Conservation (phyloP, 805 yeast genomes). For the Lipomyces starkeyi region DNA sequence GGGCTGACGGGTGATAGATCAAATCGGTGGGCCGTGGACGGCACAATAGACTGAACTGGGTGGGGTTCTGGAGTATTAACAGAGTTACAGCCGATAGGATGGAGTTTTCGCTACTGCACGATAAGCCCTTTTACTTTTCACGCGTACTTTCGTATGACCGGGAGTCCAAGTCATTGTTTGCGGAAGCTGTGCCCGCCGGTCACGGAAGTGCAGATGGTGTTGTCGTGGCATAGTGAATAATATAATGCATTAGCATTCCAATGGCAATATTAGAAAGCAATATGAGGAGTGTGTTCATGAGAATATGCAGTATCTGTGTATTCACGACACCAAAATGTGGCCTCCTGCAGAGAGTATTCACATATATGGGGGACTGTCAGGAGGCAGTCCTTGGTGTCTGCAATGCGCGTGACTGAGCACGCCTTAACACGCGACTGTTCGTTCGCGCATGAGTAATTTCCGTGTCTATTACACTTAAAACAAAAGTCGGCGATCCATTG, state of each 20-base stretch:
- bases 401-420: neutral
- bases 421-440: neutral
- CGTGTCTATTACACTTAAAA: neutral
- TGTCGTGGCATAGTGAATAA: neutral
- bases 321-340: neutral
- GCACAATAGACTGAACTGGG: slow-evolving; percentile 78
- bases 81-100: slow-evolving; percentile 61
- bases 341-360: neutral
- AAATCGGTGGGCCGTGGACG: slow-evolving; percentile 63
- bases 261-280: neutral
- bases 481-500: neutral
- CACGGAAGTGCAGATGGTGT: neutral
- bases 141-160: slow-evolving; percentile 36
- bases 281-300: neutral
- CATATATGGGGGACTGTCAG: neutral
- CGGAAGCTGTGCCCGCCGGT: slow-evolving; percentile 11
- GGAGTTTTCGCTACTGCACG: slow-evolving; percentile 65
- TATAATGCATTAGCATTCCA: neutral
- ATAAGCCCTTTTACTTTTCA: slow-evolving; percentile 79
- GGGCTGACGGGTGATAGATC: slow-evolving; percentile 54
- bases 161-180: slow-evolving; percentile 16
- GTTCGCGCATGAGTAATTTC: neutral
- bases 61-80: slow-evolving; percentile 62
- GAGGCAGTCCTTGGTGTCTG: neutral
- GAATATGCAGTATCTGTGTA: neutral